Base-by-base conservation (phyloP, 2,329 filamentous ascomycete species). In the Rhynchosporium agropyri region DNA sequence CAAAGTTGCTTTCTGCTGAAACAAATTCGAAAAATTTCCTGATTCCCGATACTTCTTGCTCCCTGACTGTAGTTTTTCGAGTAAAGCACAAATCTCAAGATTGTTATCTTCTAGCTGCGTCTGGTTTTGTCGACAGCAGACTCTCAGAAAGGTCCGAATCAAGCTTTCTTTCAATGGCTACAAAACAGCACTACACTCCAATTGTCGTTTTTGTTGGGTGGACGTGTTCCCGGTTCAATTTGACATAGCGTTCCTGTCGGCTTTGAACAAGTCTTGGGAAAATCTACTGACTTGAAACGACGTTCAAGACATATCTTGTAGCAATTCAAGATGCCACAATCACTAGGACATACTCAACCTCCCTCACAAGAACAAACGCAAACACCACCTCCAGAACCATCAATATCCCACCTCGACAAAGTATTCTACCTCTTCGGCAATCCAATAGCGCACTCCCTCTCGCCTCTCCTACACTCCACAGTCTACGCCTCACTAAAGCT, bases 391-490 rank as follows among this genome's bases (percentile, higher is more conserved):
- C 60, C 66, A 51, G 57, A 61, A 31, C 68, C 67, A 3, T 65
- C 66, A 60, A 67, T 63, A 33, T 46, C 62, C 8, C 65, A 72
- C 26, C 65, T 70, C 20, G 70, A 71, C 33, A 56, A 55, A n/a
- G 68, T 71, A 29, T 59, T 56, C 58, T 85, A 83, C 70, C 80
- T 86, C 31, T 86, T 86, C 67, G 84, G 84, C 64, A 78, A 82
- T 68, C 84, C 84, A 64, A 77, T 86, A 66, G 72, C 80, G 4
- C 79, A 83, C 42, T 85, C 83, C 29, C 76, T 84, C 67, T 85
- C 84, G 3, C 83, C 84, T 0, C 75, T 81, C 60, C 76, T 86
- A 31, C 84, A 86, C 71, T 74, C 77, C 66, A 76, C 81, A 57
- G 79, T 86, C 63, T 86, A 84, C 75, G 67, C 76, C n/a, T 73